Evolutionary conservation across 371 early-diverging fungal species (phyloP).

Genomic region (Mortierella sp.): DNA sequence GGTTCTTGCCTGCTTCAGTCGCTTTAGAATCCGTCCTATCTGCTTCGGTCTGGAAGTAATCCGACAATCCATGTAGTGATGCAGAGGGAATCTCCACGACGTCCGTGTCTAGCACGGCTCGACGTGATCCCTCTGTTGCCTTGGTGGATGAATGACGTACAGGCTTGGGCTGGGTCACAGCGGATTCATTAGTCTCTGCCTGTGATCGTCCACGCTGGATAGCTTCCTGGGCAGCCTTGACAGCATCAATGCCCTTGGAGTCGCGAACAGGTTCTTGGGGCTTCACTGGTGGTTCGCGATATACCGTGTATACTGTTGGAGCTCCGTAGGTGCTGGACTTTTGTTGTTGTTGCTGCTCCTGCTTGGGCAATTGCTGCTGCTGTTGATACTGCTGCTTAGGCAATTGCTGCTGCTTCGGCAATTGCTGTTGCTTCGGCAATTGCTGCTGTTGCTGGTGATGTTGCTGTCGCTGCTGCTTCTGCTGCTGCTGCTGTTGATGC

Average conservation of each 20-base stretch:
- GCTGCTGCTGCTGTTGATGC: too few species aligned
- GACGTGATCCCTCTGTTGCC: not conserved
- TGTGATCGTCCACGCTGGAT: not conserved
- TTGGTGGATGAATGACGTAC: slow-evolving; percentile 6
- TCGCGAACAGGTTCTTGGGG: slow-evolving; percentile 7
- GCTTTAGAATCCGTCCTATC: not conserved
- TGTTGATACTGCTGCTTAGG: not conserved
- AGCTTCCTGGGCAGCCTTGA: slow-evolving; percentile 1
- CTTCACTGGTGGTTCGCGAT: slow-evolving; percentile 6
- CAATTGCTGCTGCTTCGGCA: not conserved
- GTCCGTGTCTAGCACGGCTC: not conserved
- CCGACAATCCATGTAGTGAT: not conserved
- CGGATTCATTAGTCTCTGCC: not conserved
- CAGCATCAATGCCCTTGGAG: not conserved
- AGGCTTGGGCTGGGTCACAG: not conserved
- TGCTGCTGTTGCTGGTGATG: too few species aligned
- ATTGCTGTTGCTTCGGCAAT: too few species aligned
- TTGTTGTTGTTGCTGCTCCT: too few species aligned
- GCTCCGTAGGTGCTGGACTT: too few species aligned
- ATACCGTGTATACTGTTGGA: not conserved
- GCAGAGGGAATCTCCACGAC: slow-evolving; percentile 8
- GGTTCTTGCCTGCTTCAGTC: not conserved
- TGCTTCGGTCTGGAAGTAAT: not conserved
- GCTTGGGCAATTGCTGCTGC: not conserved
- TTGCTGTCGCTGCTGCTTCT: too few species aligned